Conservation (phyloP, 2,329 filamentous ascomycete genomes). For the Cadophora luteo-olivacea region DNA sequence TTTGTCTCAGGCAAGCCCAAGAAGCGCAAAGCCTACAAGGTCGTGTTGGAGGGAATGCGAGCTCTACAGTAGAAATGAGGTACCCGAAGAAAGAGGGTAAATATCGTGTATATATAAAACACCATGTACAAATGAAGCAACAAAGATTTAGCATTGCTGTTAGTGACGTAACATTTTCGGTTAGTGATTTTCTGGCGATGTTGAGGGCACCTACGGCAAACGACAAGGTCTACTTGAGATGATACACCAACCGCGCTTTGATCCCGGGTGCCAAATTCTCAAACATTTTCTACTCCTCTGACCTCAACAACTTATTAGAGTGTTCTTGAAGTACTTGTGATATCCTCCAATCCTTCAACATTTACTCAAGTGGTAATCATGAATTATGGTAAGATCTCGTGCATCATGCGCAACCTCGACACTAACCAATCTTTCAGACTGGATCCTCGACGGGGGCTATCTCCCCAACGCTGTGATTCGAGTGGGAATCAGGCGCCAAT, state of each 20-base stretch:
- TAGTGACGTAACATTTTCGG: slow-evolving; percentile 17
- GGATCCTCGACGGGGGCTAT: slow-evolving; percentile 69
- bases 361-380: slow-evolving; percentile 28
- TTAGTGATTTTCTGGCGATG: slow-evolving; percentile 8
- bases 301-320: slow-evolving; percentile 17
- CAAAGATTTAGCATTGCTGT: neutral
- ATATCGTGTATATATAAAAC: slow-evolving; percentile 16
- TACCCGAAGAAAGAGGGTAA: neutral
- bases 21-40: slow-evolving; percentile 86
- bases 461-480: slow-evolving; percentile 68
- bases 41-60: slow-evolving; percentile 73
- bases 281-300: slow-evolving; percentile 17
- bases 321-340: neutral
- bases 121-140: slow-evolving; percentile 16
- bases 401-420: neutral
- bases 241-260: slow-evolving; percentile 34
- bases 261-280: slow-evolving; percentile 18
- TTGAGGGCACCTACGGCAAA: slow-evolving; percentile 28
- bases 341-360: neutral
- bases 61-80: slow-evolving; percentile 30
- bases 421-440: slow-evolving; percentile 49
- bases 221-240: slow-evolving; percentile 31
- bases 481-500: slow-evolving; percentile 69
- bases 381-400: slow-evolving; percentile 39
- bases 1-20: slow-evolving; percentile 68